Conservation (phyloP, 768 basidiomycete species). For the Crucibulum laeve region DNA sequence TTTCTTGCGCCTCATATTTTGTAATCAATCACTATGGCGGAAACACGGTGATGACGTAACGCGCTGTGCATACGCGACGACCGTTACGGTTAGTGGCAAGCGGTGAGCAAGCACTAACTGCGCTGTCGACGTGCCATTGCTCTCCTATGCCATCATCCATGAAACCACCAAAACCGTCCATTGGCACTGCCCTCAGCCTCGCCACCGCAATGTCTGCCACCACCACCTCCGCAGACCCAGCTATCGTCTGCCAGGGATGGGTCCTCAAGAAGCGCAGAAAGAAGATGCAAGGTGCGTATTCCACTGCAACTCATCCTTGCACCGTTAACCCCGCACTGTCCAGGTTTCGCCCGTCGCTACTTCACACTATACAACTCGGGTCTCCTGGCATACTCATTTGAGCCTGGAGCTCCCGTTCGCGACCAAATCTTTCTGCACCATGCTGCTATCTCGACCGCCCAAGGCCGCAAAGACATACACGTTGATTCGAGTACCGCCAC, state of each 20-base stretch:
- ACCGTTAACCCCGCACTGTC: constrained; percentile 1
- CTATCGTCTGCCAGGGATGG: constrained; percentile 66
- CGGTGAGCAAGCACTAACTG: no score
- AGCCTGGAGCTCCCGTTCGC: constrained; percentile 65
- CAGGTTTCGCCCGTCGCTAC: constrained; percentile 84
- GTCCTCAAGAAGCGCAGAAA: constrained; percentile 83
- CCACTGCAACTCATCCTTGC: background rate
- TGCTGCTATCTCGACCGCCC: constrained; percentile 74
- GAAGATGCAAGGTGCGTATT: constrained; percentile 73
- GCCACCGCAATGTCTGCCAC: background rate
- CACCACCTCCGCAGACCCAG: constrained; percentile 11
- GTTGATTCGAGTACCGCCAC: constrained; percentile 73
- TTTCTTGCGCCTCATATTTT: no score
- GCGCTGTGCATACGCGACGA: no score
- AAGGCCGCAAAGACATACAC: constrained; percentile 76
- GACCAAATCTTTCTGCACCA: constrained; percentile 64
- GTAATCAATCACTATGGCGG: no score
- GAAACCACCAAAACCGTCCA: constrained; percentile 1
- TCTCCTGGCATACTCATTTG: constrained; percentile 69
- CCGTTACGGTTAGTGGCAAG: no score
- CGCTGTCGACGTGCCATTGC: no score
- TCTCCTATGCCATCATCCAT: background rate
- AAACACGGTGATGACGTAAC: no score
- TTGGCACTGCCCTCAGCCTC: constrained; percentile 1
- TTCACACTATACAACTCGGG: constrained; percentile 69